Base-by-base conservation (phyloP, 139 green algal species). In the Chlorella sp. region DNA sequence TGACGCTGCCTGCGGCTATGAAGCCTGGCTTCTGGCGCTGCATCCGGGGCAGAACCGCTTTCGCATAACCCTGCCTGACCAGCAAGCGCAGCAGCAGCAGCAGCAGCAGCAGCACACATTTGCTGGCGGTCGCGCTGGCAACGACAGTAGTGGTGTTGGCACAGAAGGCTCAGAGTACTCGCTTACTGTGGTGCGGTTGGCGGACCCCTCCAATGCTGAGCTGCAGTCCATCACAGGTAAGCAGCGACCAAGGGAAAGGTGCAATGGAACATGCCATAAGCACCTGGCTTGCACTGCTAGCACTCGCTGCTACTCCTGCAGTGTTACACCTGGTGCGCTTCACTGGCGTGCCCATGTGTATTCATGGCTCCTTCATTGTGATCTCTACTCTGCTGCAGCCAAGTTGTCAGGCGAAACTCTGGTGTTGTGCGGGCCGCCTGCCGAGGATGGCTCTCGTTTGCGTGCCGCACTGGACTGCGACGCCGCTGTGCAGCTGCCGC, bases 41-140 rank as follows among this genome's bases (percentile, higher is more conserved):
- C 63, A 62, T 47, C 25, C 80, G 25, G 88, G 88, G 7, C 88
- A 91, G 80, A 91, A 91, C 62, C 21, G 78, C 7, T 91, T 91
- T 34, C 82, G 36, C 39, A 34, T 91, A 23, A 64, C 34, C 0
- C 44, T 89, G 44, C 73, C 55, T 2, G 36, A 44, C 20, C 20
- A 80, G 18, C 73, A 70, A 7, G 47, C 30, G 47, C 32, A 65
- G 17, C 4, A 7, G 78, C 38, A 44, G 26, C 44, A 73, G 44
- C 47, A 36, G 11, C 57, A 69, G 56, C 32, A 44, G 56, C 81
- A 60, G 28, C 34, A 15, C 0, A 20, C 44, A 17, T 60, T 21
- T 23, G 51, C 51, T 60, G 51, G 51, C 51, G 51, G 21, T 60
- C 51, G 2, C 12, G 15, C 51, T 4, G 15, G 51, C 51, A 60